Conservation (phyloP, 306 rosid species). For the Glycine latifolia region DNA sequence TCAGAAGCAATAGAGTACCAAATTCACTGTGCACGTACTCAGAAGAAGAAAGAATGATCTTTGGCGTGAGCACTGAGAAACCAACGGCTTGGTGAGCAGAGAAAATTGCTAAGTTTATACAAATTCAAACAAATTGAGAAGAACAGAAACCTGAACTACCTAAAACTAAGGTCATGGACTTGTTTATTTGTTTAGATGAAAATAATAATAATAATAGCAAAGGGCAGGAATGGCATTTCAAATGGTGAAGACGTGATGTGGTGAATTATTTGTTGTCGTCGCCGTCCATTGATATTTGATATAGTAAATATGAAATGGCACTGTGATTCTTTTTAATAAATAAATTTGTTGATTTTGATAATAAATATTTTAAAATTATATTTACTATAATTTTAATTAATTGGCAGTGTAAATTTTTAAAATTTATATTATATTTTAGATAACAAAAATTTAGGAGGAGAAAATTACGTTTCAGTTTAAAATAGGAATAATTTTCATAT, state of each 20-base stretch:
- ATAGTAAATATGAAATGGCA: too few species aligned
- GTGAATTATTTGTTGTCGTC: neutral
- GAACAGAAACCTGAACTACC: neutral
- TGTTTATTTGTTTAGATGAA: neutral
- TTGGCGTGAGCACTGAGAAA: neutral
- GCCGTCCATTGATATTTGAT: neutral
- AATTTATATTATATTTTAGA: too few species aligned
- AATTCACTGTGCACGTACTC: conserved; percentile 5
- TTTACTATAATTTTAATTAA: neutral
- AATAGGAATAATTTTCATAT: too few species aligned
- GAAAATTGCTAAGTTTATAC: neutral
- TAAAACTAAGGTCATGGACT: neutral
- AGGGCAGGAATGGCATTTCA: neutral
- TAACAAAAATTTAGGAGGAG: too few species aligned
- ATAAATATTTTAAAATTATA: neutral
- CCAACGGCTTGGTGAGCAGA: neutral
- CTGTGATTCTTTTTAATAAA: too few species aligned
- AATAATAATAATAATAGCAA: neutral
- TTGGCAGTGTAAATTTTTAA: too few species aligned
- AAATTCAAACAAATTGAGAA: conserved; percentile 1
- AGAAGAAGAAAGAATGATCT: neutral
- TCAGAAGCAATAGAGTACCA: neutral
- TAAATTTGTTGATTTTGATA: neutral
- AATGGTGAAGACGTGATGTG: neutral
- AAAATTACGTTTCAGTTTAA: too few species aligned